Conservation (phyloP, 2,329 filamentous ascomycete genomes). For the Exophiala calicioides region DNA sequence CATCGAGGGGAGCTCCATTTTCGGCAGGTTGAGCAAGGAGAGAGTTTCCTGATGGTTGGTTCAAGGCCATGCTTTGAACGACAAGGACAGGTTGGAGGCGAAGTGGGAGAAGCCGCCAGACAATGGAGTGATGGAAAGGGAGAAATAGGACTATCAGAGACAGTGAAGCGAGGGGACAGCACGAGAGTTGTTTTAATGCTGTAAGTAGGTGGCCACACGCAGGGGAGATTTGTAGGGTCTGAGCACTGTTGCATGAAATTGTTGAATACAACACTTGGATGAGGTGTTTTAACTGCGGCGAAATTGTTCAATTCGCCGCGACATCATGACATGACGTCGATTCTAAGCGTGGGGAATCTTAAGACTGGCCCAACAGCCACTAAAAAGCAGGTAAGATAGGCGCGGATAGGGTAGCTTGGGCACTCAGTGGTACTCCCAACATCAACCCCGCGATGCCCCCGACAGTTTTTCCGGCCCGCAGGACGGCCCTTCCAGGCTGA, state of each 20-base stretch:
- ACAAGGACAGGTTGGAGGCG: conserved; percentile 1
- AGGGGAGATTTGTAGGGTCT: conserved; percentile 1
- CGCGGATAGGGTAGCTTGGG: no score
- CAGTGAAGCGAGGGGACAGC: background rate
- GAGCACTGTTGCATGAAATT: conserved; percentile 6
- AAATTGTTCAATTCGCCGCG: no score
- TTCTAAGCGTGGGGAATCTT: conserved; percentile 3
- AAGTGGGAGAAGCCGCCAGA: background rate
- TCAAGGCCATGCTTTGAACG: conserved; percentile 28
- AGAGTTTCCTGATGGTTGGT: conserved; percentile 36
- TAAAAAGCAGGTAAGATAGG: no score
- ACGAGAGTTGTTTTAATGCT: background rate
- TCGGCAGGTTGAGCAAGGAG: conserved; percentile 31
- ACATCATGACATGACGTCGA: no score
- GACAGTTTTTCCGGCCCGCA: conserved; percentile 18
- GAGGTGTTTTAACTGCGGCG: conserved; percentile 16
- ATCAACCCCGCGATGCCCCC: background rate
- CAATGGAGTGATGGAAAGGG: background rate
- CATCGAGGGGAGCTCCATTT: conserved; percentile 32
- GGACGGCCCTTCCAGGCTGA: background rate
- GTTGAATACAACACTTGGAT: conserved; percentile 13
- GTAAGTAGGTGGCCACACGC: background rate
- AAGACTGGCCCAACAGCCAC: no score
- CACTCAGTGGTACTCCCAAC: background rate
- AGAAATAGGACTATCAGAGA: background rate